Evolutionary conservation across 257 asterid genomes (phyloP).

Genomic region (Penstemon davidsonii): DNA sequence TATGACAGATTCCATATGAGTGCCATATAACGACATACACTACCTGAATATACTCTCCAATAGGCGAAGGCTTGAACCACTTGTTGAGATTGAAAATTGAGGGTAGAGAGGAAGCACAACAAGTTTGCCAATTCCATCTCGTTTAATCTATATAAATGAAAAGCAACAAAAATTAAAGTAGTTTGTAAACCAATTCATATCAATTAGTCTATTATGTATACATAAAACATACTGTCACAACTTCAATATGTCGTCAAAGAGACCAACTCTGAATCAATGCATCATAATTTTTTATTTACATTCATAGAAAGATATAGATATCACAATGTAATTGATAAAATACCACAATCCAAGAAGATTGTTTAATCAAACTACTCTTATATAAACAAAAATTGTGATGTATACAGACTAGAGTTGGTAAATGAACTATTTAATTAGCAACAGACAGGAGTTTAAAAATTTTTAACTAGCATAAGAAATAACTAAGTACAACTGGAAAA

Average conservation of each 20-base stretch:
- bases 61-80: constrained; percentile 98
- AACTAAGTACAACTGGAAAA: no score
- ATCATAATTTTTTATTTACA: neutral
- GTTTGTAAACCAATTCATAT: constrained; percentile 3
- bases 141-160: constrained; percentile 64
- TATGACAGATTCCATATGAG: constrained; percentile 23
- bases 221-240: neutral
- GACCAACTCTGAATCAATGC: neutral
- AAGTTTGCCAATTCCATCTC: constrained; percentile 81
- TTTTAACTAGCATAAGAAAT: no score
- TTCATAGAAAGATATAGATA: constrained; percentile 11
- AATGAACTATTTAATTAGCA: neutral
- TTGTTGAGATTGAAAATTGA: constrained; percentile 96
- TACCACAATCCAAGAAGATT: neutral
- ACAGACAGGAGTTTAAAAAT: constrained; percentile 6
- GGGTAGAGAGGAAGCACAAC: constrained; percentile 99
- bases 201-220: no score
- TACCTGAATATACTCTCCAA: constrained; percentile 94
- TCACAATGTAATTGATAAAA: neutral
- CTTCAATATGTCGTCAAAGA: neutral
- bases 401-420: neutral
- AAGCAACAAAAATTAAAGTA: constrained; percentile 1
- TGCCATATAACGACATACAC: constrained; percentile 28
- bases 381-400: neutral
- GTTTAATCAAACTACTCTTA: neutral